These are phyloP conservation scores for Ophiocytium majus DNA, from an alignment of 352 stramenopile genomes.

Conservation along the genomic window DNA sequence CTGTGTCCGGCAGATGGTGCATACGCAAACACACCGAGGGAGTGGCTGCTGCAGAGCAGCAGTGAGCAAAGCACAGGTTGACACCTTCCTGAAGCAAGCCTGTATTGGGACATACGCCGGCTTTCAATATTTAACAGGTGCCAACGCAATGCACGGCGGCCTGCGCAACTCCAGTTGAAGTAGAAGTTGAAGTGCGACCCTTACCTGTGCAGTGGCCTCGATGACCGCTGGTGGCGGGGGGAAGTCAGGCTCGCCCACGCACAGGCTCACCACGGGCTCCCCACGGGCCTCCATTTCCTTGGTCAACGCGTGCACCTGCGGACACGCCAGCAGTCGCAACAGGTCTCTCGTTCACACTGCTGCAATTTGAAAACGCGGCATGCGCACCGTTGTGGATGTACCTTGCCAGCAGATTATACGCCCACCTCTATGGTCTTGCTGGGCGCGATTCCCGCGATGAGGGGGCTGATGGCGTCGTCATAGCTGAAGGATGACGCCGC, in stretches of 20 bases:
- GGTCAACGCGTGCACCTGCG: slow-evolving; percentile 81
- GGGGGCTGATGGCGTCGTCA: slow-evolving; percentile 50
- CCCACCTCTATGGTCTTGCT: slow-evolving; percentile 56
- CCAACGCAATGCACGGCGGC: too few species aligned
- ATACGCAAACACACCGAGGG: too few species aligned
- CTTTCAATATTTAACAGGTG: too few species aligned
- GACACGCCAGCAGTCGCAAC: not conserved
- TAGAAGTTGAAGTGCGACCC: not conserved
- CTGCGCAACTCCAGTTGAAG: too few species aligned
- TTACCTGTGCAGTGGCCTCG: slow-evolving; percentile 67
- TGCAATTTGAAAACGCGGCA: not conserved
- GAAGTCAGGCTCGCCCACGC: slow-evolving; percentile 93
- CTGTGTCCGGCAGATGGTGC: too few species aligned
- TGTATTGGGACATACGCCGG: too few species aligned
- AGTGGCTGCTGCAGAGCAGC: too few species aligned
- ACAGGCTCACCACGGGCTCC: slow-evolving; percentile 81
- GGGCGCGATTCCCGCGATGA: slow-evolving; percentile 35
- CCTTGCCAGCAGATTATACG: too few species aligned
- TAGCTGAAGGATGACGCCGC: slow-evolving; percentile 27
- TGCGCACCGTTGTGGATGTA: too few species aligned
- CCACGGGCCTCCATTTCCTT: slow-evolving; percentile 90
- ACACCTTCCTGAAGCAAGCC: too few species aligned
- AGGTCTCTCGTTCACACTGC: not conserved
- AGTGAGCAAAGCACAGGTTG: too few species aligned
- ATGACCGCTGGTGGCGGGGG: slow-evolving; percentile 78